Conservation (phyloP, 208 protist species). For the Acanthamoeba royreba region DNA sequence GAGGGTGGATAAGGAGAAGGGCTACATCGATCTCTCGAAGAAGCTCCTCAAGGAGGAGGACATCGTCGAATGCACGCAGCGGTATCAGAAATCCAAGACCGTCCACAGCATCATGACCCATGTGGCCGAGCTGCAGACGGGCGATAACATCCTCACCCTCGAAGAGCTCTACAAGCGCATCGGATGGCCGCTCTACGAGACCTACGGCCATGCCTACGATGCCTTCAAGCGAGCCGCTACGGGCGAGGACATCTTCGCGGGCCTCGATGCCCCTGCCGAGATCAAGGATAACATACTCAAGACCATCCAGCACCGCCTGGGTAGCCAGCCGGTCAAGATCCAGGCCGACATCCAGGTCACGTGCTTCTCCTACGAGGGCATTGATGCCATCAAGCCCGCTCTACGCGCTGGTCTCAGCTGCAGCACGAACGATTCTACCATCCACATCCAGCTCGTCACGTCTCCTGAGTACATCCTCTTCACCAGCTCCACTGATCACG, state of each 20-base stretch:
- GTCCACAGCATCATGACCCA: conserved; percentile 96
- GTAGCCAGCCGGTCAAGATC: conserved; percentile 88
- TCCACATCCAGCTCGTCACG: conserved; percentile 89
- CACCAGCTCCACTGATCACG: conserved; percentile 89
- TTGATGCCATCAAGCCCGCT: conserved; percentile 95
- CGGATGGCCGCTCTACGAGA: conserved; percentile 86
- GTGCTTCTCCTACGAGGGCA: conserved; percentile 97
- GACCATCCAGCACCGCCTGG: conserved; percentile 82
- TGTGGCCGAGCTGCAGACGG: conserved; percentile 79
- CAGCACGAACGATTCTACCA: not conserved
- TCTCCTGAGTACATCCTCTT: conserved; percentile 94
- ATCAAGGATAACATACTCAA: conserved; percentile 73
- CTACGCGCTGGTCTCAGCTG: conserved; percentile 86
- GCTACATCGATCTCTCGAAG: conserved; percentile 30
- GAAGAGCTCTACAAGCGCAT: conserved; percentile 82
- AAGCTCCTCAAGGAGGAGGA: conserved; percentile 32
- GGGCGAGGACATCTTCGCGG: conserved; percentile 31
- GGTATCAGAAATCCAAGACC: conserved; percentile 11
- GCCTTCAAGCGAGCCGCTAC: conserved; percentile 77
- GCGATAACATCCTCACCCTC: conserved; percentile 57
- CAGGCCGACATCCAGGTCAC: conserved; percentile 95
- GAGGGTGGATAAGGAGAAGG: conserved; percentile 97
- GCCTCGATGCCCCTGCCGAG: conserved; percentile 29
- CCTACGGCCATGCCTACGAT: conserved; percentile 86
- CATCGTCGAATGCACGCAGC: not conserved